A percentile compares a stretch with the other conserved stretches of the same genome.
These are phyloP conservation scores for Teratosphaeria gauchensis DNA, from an alignment of 2,329 filamentous ascomycete genomes.

Conservation along the genomic window DNA sequence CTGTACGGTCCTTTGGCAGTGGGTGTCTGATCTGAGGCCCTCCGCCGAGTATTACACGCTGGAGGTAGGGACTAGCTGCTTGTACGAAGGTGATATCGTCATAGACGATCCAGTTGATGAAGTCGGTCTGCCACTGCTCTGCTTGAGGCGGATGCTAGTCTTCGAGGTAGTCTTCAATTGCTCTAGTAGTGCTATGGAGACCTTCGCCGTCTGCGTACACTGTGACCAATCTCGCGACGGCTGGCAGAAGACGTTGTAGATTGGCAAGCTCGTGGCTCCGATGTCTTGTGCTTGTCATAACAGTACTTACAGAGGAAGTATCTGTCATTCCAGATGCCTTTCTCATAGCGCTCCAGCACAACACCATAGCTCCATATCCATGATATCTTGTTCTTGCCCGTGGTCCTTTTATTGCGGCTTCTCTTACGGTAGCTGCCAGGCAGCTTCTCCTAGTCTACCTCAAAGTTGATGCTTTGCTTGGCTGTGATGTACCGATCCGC, in stretches of 20 bases:
- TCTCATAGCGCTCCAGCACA: neutral
- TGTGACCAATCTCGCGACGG: neutral
- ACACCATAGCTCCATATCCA: neutral
- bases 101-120: neutral
- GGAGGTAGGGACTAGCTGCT: neutral
- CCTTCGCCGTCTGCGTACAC: neutral
- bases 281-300: neutral
- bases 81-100: constrained; percentile 1
- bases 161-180: neutral
- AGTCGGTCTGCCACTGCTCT: neutral
- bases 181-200: neutral
- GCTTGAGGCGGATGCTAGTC: neutral
- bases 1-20: neutral
- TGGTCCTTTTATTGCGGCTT: neutral
- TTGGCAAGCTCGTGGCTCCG: too few relatives aligned
- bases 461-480: too few relatives aligned
- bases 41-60: constrained; percentile 1
- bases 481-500: too few relatives aligned
- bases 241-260: neutral
- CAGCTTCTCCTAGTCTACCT: too few relatives aligned
- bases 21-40: neutral
- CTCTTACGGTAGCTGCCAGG: too few relatives aligned
- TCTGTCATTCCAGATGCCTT: neutral
- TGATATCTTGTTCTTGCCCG: neutral
- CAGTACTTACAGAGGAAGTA: constrained; percentile 1